These are phyloP conservation scores for Colletotrichum chlorophyti DNA, from an alignment of 2,329 filamentous ascomycete genomes.

Conservation along the genomic window DNA sequence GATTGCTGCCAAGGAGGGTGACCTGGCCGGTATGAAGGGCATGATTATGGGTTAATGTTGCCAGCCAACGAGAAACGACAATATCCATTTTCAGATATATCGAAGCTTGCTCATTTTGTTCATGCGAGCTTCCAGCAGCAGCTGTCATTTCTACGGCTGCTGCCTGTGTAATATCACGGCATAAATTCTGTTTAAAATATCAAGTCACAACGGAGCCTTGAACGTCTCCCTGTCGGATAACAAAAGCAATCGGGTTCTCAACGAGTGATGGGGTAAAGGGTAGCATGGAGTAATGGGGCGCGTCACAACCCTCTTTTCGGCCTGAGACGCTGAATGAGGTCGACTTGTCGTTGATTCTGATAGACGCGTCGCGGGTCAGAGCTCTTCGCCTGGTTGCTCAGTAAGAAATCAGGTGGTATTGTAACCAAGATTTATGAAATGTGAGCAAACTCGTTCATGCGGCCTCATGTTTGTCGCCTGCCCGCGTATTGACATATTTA, in stretches of 20 bases:
- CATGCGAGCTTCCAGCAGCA: constrained; percentile 22
- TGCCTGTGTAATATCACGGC: constrained; percentile 29
- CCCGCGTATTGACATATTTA: no score
- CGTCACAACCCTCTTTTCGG: no score
- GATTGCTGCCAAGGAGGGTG: constrained; percentile 98
- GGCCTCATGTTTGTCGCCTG: no score
- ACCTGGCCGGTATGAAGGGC: constrained; percentile 82
- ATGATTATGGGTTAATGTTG: constrained; percentile 71
- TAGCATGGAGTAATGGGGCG: constrained; percentile 5
- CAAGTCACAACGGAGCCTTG: constrained; percentile 14
- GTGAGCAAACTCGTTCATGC: no score
- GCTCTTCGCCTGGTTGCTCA: no score
- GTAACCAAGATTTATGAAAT: no score
- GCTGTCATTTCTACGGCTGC: constrained; percentile 2
- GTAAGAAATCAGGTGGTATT: no score
- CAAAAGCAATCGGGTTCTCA: constrained; percentile 27
- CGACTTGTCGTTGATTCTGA: no score
- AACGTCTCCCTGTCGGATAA: not conserved
- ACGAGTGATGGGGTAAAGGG: constrained; percentile 10
- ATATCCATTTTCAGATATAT: constrained; percentile 13
- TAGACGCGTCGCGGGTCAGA: not conserved
- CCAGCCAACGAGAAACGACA: constrained; percentile 25
- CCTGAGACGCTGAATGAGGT: no score
- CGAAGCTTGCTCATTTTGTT: constrained; percentile 28
- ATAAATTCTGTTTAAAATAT: constrained; percentile 24